Conservation (phyloP, 2,329 filamentous ascomycete genomes). For the Xylariomycetidae sp. region DNA sequence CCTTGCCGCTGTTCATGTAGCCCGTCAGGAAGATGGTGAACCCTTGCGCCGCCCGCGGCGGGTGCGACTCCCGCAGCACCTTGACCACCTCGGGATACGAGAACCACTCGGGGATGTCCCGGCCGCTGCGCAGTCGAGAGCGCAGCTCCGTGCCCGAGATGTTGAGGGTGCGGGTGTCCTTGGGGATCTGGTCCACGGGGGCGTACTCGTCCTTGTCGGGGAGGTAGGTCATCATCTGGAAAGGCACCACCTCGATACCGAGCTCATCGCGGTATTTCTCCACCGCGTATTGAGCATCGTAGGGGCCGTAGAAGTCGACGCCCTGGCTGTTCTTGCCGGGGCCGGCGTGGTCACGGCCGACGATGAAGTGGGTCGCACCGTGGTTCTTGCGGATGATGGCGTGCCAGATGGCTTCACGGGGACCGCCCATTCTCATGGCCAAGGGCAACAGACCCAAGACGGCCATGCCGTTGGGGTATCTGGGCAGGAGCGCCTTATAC, state of each 20-base stretch:
- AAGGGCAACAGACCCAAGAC: slow-evolving; percentile 90
- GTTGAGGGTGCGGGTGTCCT: slow-evolving; percentile 79
- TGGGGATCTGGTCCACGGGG: slow-evolving; percentile 82
- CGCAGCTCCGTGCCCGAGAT: slow-evolving; percentile 90
- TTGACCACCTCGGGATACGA: slow-evolving; percentile 98
- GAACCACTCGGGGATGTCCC: slow-evolving; percentile 98
- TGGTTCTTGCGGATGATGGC: slow-evolving; percentile 99
- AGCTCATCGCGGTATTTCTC: slow-evolving; percentile 96
- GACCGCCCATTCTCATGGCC: slow-evolving; percentile 98
- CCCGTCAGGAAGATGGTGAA: slow-evolving; percentile 98
- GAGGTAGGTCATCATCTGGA: slow-evolving; percentile 99
- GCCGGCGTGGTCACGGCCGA: slow-evolving; percentile 95
- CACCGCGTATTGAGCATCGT: slow-evolving; percentile 93
- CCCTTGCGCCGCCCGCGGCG: slow-evolving; percentile 82
- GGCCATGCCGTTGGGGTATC: slow-evolving; percentile 99
- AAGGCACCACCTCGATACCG: slow-evolving; percentile 96
- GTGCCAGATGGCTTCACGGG: slow-evolving; percentile 98
- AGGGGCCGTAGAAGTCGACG: slow-evolving; percentile 95
- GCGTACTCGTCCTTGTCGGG: slow-evolving; percentile 96
- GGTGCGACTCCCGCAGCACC: slow-evolving; percentile 94
- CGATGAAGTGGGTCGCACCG: slow-evolving; percentile 98
- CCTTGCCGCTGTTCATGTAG: slow-evolving; percentile 95
- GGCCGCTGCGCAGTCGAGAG: slow-evolving; percentile 81
- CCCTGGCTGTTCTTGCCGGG: slow-evolving; percentile 98
- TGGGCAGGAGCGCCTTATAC: slow-evolving; percentile 92